phyloP scores from a whole-genome alignment of 1,139 yeast species.

The Hansenula lynferdii region DNA sequence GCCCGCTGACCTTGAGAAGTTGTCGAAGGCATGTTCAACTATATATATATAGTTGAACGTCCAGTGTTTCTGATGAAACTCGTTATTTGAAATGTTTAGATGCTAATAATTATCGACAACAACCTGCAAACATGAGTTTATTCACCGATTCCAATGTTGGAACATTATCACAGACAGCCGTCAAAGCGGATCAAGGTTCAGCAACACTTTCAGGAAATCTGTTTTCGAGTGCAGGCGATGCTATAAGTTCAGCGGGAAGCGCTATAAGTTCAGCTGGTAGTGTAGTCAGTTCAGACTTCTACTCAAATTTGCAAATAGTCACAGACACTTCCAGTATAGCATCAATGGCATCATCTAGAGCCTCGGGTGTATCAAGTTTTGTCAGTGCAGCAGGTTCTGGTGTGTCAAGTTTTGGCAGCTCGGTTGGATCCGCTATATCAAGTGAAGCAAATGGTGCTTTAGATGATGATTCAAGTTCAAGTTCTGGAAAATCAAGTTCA shows the following conservation, averaged over 20 bases:
- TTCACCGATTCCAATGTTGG: slow-evolving; percentile 7
- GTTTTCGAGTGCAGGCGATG: slow-evolving; percentile 3
- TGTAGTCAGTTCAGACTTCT: slow-evolving; percentile 13
- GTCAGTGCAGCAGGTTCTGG: slow-evolving; percentile 7
- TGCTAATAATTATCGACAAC: too few species aligned
- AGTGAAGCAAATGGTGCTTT: slow-evolving; percentile 3
- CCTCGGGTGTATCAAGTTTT: slow-evolving; percentile 10
- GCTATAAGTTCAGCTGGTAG: background rate
- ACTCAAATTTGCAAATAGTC: slow-evolving; percentile 16
- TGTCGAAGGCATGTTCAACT: too few species aligned
- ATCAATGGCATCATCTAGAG: background rate
- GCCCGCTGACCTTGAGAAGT: too few species aligned
- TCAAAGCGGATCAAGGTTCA: background rate
- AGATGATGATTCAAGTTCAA: background rate
- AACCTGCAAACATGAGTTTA: slow-evolving; percentile 5
- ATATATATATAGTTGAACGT: too few species aligned
- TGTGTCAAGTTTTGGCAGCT: too few species aligned
- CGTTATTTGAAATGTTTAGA: too few species aligned
- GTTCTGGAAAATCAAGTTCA: background rate
- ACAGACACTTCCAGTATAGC: slow-evolving; percentile 19
- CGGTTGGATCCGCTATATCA: too few species aligned
- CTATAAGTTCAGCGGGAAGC: background rate
- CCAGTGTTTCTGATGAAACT: too few species aligned
- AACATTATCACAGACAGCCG: slow-evolving; percentile 9
- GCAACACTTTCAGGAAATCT: background rate